Base-by-base conservation (phyloP, 2,329 filamentous ascomycete species). In the Pestalotiopsis sp. region DNA sequence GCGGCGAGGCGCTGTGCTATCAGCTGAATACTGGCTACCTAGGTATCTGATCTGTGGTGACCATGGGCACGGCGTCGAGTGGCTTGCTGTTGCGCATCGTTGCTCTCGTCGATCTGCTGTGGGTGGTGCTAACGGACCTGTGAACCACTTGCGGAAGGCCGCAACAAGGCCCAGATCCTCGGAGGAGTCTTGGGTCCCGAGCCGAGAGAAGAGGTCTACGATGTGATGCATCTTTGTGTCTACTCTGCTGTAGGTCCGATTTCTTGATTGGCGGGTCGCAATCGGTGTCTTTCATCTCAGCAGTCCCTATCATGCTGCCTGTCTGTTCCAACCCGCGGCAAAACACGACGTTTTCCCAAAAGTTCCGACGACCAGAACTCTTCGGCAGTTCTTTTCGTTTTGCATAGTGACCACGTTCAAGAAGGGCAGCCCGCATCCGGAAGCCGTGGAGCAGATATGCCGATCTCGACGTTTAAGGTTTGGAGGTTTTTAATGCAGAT, bases 391-490 rank as follows among this genome's bases (percentile, higher is more conserved):
- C 23, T 27, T 59, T 39, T 62, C 59, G 12, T 36, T 20, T 36
- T n/a, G 27, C 25, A 62, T 36, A 36, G 14, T 36, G 27, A 20
- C 27, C 13, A 36, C 13, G 59, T 27, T n/a, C 59, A 39, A 62
- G 59, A 62, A 36, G 31, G 27, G 57, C 23, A 59, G 27, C 45
- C 57, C 57, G 23, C 27, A 14, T 59, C 57, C 57, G 59, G 31
- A 62, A 62, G 59, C n/a, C 59, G 20, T 36, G 59, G 27, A 62
- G 27, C 31, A n/a, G 17, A 52, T 52, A 36, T 20, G 59, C 38
- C 59, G 59, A 62, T 62, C 59, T 62, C 31, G 17, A 36, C 31
- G 59, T 39, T 62, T 62, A 62, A 62, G 59, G 59, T 62, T 62
- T 62, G 57, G n/a, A 39, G 59, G 59, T 36, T 62, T 62, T 62